Evolutionary conservation across 2,329 filamentous ascomycete species (phyloP), one percentile per base, ranked within the genome.

Genomic region (Paraphoma sp.): DNA sequence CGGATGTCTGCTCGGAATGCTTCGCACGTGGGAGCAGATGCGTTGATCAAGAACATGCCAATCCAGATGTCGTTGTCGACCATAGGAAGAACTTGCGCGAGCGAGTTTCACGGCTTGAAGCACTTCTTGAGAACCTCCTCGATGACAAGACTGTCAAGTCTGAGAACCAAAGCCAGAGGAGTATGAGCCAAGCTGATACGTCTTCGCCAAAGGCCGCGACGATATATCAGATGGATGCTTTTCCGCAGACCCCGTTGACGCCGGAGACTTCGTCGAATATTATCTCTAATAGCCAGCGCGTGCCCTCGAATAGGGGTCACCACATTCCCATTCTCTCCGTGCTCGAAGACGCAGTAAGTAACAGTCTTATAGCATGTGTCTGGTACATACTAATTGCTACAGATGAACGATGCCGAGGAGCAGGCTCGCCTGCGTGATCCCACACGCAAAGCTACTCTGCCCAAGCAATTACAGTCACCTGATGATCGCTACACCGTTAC

Each of bases 1-100:
- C 74, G 11, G 67, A 74, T 23, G 67, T 75, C 49, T 83, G 80
- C 64, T 76, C 76, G 30, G 79, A 78, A 61, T 84, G 82, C 69
- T 76, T 75, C 48, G 69, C 78, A 33, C 79, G 82, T 51, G 78
- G 76, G 4, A 78, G 76, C 30, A 64, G 70, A 45, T 84, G 82
- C 68, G 73, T 79, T 40, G 73, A 81, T 48, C 82, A 84, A 59
- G 76, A 79, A 53, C 64, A 76, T 67, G 76, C 75, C 40, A 71
- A 74, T 67, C 65, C 72, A 51, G 76, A 79, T 11, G 63, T 76
- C 45, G 65, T 79, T 29, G 74, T 78, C 42, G 77, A 79, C 49
- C 74, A 79, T 28, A 69, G 77, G 56, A 79, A 79, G 67, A 79
- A 79, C 59, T 74, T 79, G 16, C 73, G 78, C 45, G 77, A 79